phyloP scores from a whole-genome alignment of 2,329 filamentous ascomycete species.

The Cordyceps fumosorosea region DNA sequence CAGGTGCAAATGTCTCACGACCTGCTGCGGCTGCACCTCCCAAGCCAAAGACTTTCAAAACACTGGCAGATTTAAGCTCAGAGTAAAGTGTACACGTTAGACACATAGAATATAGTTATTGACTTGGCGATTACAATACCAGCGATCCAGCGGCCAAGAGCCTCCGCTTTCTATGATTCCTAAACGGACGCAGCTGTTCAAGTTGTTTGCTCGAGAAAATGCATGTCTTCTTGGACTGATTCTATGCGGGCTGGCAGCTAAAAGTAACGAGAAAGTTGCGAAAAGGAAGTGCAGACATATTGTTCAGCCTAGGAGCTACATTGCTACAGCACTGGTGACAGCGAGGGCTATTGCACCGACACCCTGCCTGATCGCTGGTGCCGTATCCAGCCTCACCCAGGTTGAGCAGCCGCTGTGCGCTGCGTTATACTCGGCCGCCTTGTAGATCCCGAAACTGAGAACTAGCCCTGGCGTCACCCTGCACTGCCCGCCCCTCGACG shows the following conservation, averaged over 20 bases:
- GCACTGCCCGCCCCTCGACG: conserved; percentile 14
- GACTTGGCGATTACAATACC: too few relatives aligned
- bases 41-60: conserved; percentile 35
- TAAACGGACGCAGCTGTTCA: too few relatives aligned
- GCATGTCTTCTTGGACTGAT: too few relatives aligned
- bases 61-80: conserved; percentile 45
- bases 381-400: conserved; percentile 2
- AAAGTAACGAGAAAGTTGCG: too few relatives aligned
- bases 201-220: too few relatives aligned
- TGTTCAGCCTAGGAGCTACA: not conserved
- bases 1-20: conserved; percentile 16
- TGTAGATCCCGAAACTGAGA: conserved; percentile 4
- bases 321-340: not conserved
- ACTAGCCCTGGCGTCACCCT: conserved; percentile 1
- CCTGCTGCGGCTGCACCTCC: conserved; percentile 26
- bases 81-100: conserved; percentile 16
- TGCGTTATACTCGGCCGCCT: not conserved
- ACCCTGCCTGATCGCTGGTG: not conserved
- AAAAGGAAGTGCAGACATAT: too few relatives aligned
- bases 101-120: not conserved
- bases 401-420: not conserved
- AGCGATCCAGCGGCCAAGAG: too few relatives aligned
- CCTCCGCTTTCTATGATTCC: too few relatives aligned
- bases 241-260: too few relatives aligned
- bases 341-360: not conserved